Conservation (phyloP, 371 early-diverging fungal species). For the Mucor sp. region DNA sequence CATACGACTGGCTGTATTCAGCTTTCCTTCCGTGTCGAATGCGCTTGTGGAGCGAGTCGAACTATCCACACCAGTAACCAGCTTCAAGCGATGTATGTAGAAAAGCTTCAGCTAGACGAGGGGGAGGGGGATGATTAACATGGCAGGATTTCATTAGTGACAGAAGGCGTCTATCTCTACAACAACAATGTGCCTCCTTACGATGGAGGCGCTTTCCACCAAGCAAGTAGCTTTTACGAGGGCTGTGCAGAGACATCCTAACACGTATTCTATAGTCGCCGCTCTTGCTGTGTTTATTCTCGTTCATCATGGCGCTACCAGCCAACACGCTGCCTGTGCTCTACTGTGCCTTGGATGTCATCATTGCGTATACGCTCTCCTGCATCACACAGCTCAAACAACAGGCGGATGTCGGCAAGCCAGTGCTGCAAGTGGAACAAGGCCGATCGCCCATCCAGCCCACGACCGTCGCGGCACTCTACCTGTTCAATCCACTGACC, state of each 20-base stretch:
- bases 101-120: too few species aligned
- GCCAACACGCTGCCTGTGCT: conserved; percentile 49
- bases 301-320: conserved; percentile 58
- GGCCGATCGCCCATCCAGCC: conserved; percentile 29
- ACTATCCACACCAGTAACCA: conserved; percentile 84
- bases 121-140: background rate
- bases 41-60: conserved; percentile 65
- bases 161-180: conserved; percentile 87
- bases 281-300: conserved; percentile 72
- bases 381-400: conserved; percentile 53
- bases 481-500: conserved; percentile 85
- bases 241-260: background rate
- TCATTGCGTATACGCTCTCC: conserved; percentile 60
- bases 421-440: conserved; percentile 30
- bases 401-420: conserved; percentile 22
- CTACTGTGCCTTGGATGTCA: conserved; percentile 65
- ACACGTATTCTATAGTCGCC: conserved; percentile 60
- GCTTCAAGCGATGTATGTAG: conserved; percentile 74
- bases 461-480: conserved; percentile 55
- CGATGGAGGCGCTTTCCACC: conserved; percentile 88
- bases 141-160: conserved; percentile 50
- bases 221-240: conserved; percentile 46
- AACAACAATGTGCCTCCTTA: conserved; percentile 80
- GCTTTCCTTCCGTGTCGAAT: conserved; percentile 47
- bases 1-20: conserved; percentile 51